Evolutionary conservation across 495 filamentous ascomycete species (phyloP).

Genomic region (Aspergillus sparsus): DNA sequence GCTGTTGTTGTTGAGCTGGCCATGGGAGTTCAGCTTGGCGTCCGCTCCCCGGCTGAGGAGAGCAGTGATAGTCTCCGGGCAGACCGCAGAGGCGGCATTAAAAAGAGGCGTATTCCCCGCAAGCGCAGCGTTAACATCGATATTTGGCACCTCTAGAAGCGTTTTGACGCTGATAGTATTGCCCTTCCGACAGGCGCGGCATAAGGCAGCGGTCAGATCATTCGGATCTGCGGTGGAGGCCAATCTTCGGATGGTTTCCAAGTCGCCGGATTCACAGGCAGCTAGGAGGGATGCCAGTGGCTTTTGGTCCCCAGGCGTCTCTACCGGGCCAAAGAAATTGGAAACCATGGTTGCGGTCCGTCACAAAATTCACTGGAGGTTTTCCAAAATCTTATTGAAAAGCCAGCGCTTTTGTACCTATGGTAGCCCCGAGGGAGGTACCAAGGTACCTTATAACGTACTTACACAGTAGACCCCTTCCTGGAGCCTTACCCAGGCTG

Average conservation of each 20-base stretch:
- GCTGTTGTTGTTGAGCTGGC: neutral
- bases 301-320: neutral
- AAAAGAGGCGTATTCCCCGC: neutral
- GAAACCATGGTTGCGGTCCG: neutral
- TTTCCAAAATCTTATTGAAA: neutral
- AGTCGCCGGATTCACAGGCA: neutral
- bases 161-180: neutral
- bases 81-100: neutral
- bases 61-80: neutral
- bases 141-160: neutral
- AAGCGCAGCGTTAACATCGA: neutral
- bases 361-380: neutral
- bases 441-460: too few relatives aligned
- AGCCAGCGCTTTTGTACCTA: neutral
- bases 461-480: too few relatives aligned
- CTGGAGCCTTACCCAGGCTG: neutral
- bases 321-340: neutral
- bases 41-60: conserved; percentile 7
- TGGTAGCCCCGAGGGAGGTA: too few relatives aligned
- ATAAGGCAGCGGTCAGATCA: neutral
- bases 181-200: neutral
- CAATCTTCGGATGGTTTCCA: neutral
- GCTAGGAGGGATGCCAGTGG: neutral
- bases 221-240: neutral
- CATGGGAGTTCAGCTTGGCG: neutral